Base-by-base conservation (phyloP, 2,329 filamentous ascomycete genomes). In the Paecilomyces formosus region DNA sequence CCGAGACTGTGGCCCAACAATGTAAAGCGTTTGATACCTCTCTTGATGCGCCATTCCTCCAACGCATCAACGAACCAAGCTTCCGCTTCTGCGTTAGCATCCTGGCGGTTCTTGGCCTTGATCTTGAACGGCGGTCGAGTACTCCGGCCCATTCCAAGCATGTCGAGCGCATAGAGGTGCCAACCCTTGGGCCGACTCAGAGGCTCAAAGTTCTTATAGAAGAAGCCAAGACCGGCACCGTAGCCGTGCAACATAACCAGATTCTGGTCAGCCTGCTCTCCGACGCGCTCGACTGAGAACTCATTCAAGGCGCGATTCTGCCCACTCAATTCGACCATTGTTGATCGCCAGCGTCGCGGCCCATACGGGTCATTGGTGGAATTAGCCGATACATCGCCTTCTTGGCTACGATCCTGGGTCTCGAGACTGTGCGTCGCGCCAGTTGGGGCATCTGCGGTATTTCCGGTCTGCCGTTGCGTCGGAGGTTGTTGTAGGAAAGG, bases 161-260 rank as follows among this genome's bases (percentile, higher is more conserved):
- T 85, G 69, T 99, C 93, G n/a, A 99, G 79, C 0, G 93, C 91
- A 71, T 94, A 97, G 18, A 99, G 77, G 68, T 90, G 92, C 86
- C 94, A 95, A 28, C 92, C 92, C 28, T 82, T 80, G 1, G 86
- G 78, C 18, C 92, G 86, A 53, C 88, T 92, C 33, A 99, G 77
- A 5, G 88, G 86, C 74, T 99, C 94, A 61, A 96, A 96, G 72
- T 99, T 99, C 77, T 94, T 93, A 81, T 97, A 99, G 81, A 96
- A 99, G 76, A 99, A 97, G 22, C 93, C 94, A 0, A 99, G 82
- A 0, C 94, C 94, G 1, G 94, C 94, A 53, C 94, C 94, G 73
- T 99, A 99, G 61, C 94, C 94, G 71, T 99, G 94, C 3, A 99
- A 79, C 85, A 99, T 96, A 52, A 99, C 93, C 15, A 99, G 80